Base-by-base conservation (phyloP, 805 yeast species). In the Maudiozyma turicensis region DNA sequence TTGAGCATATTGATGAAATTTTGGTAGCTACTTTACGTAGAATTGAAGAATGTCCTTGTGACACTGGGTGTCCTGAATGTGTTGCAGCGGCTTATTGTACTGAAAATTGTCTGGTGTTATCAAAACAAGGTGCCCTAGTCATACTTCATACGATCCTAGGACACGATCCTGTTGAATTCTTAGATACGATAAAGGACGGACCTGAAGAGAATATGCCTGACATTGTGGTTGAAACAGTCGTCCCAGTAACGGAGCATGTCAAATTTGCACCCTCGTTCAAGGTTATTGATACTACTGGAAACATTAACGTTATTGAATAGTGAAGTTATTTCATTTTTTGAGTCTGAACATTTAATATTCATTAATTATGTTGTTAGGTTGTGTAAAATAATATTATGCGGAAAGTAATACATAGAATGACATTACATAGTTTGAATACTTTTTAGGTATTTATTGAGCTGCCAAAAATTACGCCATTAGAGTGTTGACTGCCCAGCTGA, bases 401-500 rank as follows among this genome's bases (percentile, higher is more conserved):
- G 26, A 20, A 20, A 20, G 2, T 20, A 20, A 20, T 20, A 20
- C 26, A 20, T 20, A 20, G 4, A 20, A 20, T 20, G 26, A 20
- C 26, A 20, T 20, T 20, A 20, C 26, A 20, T 20, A 20, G 26
- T 20, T 20, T 20, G 4, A 20, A 20, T 3, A 20, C 26, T 20
- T 20, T 20, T 3, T 20, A 20, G 4, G 26, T 20, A 20, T 20
- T 20, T 20, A 20, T 20, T 20, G 26, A 20, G 26, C 26, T 4
- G 26, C 26, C 26, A 20, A 20, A 2, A 20, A 20, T 64, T 64
- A 84, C 33, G 80, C 72, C 82, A 88, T 81, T 56, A 91, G 72
- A 73, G 84, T 80, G 52, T 82, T 81, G 15, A 93, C 98, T 0
- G 96, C 96, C 84, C 95, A 84, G 50, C 84, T 88, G 8, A 91